Base-by-base conservation (phyloP, 768 basidiomycete species). In the Boletus sp. region DNA sequence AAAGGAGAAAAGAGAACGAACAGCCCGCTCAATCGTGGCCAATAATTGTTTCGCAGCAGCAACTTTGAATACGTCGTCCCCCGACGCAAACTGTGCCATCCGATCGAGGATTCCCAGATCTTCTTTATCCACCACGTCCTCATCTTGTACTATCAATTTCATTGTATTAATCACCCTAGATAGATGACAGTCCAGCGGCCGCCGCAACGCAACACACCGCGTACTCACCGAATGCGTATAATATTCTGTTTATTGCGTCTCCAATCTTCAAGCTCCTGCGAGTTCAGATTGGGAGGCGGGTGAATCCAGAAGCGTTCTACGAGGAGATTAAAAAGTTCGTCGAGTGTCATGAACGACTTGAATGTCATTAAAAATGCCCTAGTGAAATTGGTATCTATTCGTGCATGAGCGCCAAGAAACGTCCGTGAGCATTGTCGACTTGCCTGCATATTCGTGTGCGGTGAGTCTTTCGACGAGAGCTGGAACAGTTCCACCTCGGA, bases 361-460 rank as follows among this genome's bases (percentile, higher is more conserved):
- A 84, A 87, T 4, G 87, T 88, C 72, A 85, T 77, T 41, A 87
- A 68, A 74, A 88, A 88, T 11, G 84, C 82, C 54, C 77, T 76
- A 58, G 73, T 81, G 67, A 81, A 85, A 34, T 74, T 73, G 23
- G 79, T 75, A 64, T 85, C 81, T 82, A 42, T n/a, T 25, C 29
- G 47, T 5, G 40, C 30, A 39, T 63, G 9, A 68, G 55, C 30
- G 0, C 15, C 14, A 17, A 14, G n/a, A 43, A 11, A 5, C n/a
- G 7, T 27, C 29, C 6, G 14, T 13, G 27, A 44, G 23, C 8
- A 29, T 27, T 15, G 13, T 42, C 6, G 11, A 66, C 81, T 56
- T 59, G 83, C 84, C 83, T 59, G 77, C 75, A 47, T 77, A 74
- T 51, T 84, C 83, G 55, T 88, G 86, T 21, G 80, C 77, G 0